These are phyloP conservation scores for Stachybotrys echinatus DNA, from an alignment of 2,329 filamentous ascomycete genomes.

Conservation along the genomic window DNA sequence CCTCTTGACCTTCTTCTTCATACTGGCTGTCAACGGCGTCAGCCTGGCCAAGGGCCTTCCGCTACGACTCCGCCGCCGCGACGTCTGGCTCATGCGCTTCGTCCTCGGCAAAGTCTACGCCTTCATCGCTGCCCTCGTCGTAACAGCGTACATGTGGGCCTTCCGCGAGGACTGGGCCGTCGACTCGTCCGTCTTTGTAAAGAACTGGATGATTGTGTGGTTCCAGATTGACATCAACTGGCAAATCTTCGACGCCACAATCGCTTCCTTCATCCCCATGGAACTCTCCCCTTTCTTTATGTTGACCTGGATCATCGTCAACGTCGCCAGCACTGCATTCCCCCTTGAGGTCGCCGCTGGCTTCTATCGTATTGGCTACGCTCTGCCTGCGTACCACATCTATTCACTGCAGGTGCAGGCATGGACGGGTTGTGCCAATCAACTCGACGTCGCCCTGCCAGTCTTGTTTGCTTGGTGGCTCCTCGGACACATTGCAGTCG, in stretches of 20 bases:
- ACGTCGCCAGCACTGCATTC: constrained; percentile 28
- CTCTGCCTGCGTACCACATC: constrained; percentile 25
- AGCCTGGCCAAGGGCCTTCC: constrained; percentile 11
- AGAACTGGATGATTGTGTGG: constrained; percentile 27
- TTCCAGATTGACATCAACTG: constrained; percentile 36
- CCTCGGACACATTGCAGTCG: constrained; percentile 14
- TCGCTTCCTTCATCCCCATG: constrained; percentile 22
- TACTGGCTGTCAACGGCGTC: constrained; percentile 18
- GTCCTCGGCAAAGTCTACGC: constrained; percentile 23
- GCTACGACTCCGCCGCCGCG: constrained; percentile 12
- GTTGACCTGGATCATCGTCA: constrained; percentile 35
- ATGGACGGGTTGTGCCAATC: constrained; percentile 36
- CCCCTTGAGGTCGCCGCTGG: constrained; percentile 30
- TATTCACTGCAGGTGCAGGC: constrained; percentile 33
- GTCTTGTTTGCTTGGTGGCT: constrained; percentile 36
- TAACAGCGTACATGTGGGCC: constrained; percentile 37
- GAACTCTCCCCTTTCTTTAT: constrained; percentile 34
- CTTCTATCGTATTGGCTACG: constrained; percentile 33
- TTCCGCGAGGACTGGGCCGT: constrained; percentile 36
- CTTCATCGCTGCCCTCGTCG: constrained; percentile 28
- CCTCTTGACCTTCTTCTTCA: constrained; percentile 23
- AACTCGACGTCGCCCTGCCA: constrained; percentile 31
- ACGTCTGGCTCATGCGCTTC: constrained; percentile 18
- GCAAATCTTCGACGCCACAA: constrained; percentile 29
- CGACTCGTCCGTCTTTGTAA: constrained; percentile 17